Base-by-base conservation (phyloP, 2,329 filamentous ascomycete species). In the Aureobasidium leucospermi region DNA sequence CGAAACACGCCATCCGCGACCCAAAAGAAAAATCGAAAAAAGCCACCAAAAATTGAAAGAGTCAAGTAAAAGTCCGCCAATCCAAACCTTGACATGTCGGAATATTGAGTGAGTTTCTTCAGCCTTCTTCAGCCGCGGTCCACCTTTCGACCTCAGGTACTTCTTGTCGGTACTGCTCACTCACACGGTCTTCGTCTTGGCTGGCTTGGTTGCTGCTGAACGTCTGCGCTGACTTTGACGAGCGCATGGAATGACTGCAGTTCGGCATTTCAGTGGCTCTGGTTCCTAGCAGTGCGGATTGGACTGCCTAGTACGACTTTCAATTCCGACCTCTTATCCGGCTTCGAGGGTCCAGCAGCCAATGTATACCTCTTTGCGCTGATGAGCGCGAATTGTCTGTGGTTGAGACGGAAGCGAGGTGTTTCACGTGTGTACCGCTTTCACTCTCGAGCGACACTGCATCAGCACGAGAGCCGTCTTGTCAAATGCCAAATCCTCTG, bases 61-160 rank as follows among this genome's bases (percentile, higher is more conserved):
- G n/a, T 28, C 42, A 28, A 45, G 38, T 13, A 45, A 45, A 43
- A 43, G 51, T 55, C 51, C 51, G 51, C 51, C 51, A 55, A 55
- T 55, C 15, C 28, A 43, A 55, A 55, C 51, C 51, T 55, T 43
- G 51, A 31, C 39, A 42, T 16, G 43, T 28, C 43, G 23, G 36
- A 23, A 31, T 3, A 16, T 23, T 10, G 9, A 15, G 19, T 36
- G 13, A 15, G 28, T 16, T 41, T 41, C 23, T 43, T 42, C n/a
- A 13, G 11, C n/a, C n/a, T 42, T 43, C 11, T 55, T 43, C 51
- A 43, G 51, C 51, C 51, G 49, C 36, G 47, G 4, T 36, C 46
- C 46, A 15, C n/a, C 31, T 23, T 23, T 23, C 28, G 11, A 48
- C 46, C 46, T 16, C 45, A 47, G 28, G 28, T n/a, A 6, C 45